Percentiles rank a stretch among this genome's conserved stretches.
These are phyloP conservation scores for Penicillium sp. DNA, from an alignment of 2,329 filamentous ascomycete species.

Conservation along the genomic window DNA sequence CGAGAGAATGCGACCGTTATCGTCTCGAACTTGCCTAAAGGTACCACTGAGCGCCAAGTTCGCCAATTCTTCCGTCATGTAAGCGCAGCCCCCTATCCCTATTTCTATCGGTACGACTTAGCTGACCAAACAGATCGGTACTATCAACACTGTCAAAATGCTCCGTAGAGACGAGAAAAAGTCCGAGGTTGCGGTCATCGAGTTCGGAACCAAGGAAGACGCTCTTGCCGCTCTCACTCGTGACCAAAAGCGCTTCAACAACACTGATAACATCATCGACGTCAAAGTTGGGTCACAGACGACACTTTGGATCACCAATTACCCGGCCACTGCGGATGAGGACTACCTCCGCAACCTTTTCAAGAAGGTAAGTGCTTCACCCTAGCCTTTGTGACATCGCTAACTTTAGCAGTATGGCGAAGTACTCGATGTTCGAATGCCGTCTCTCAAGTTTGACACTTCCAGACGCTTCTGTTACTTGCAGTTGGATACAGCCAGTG, in stretches of 20 bases:
- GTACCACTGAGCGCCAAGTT: conserved; percentile 68
- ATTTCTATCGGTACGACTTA: background rate
- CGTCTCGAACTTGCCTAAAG: conserved; percentile 70
- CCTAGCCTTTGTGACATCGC: conserved; percentile 4
- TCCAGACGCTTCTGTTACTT: conserved; percentile 94
- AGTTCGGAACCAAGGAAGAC: conserved; percentile 79
- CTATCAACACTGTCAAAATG: conserved; percentile 73
- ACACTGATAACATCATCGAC: conserved; percentile 59
- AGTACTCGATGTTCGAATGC: conserved; percentile 81
- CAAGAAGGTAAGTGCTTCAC: conserved; percentile 44
- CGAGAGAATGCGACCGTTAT: conserved; percentile 86
- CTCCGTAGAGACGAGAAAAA: conserved; percentile 60
- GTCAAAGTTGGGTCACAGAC: conserved; percentile 73
- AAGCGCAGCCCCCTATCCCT: conserved; percentile 32
- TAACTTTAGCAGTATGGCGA: conserved; percentile 61
- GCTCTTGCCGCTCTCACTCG: conserved; percentile 76
- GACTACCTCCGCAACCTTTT: conserved; percentile 56
- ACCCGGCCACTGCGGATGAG: conserved; percentile 58
- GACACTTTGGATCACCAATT: conserved; percentile 89
- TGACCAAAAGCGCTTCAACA: conserved; percentile 75
- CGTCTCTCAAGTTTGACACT: conserved; percentile 84
- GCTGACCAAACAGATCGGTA: conserved; percentile 59
- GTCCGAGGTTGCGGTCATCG: conserved; percentile 71
- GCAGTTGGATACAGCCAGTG: conserved; percentile 71
- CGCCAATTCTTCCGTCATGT: conserved; percentile 84